A percentile compares a stretch with the other conserved stretches of the same genome.
These are phyloP conservation scores for Pharus latifolius DNA, from an alignment of 176 grass and related monocot genomes.

Conservation along the genomic window DNA sequence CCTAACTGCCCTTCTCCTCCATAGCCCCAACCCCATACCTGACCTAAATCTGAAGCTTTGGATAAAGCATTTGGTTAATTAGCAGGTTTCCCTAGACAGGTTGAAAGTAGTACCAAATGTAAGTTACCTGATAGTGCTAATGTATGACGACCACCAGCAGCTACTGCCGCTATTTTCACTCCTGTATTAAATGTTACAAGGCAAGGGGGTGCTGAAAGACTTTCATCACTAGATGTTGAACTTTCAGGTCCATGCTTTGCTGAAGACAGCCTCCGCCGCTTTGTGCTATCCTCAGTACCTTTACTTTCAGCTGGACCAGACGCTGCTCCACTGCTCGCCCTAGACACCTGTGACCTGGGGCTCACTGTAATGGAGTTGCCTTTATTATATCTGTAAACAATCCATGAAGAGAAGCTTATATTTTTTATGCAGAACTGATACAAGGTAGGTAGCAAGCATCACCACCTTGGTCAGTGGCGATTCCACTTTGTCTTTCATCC, in stretches of 20 bases:
- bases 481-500: conserved; percentile 48
- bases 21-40: conserved; percentile 99
- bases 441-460: not conserved
- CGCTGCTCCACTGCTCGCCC: conserved; percentile 44
- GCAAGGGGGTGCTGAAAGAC: conserved; percentile 79
- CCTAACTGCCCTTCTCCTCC: conserved; percentile 98
- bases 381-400: conserved; percentile 36
- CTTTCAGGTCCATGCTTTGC: conserved; percentile 74
- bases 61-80: conserved; percentile 15
- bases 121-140: conserved; percentile 89
- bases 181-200: conserved; percentile 78
- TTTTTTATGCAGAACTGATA: conserved; percentile 15
- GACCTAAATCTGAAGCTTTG: conserved; percentile 84
- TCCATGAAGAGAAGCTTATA: conserved; percentile 30
- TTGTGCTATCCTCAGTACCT: conserved; percentile 69
- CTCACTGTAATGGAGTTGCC: conserved; percentile 72
- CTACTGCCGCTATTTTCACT: conserved; percentile 66
- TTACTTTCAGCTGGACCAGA: conserved; percentile 63
- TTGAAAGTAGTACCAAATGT: not conserved
- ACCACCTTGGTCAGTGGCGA: conserved; percentile 62
- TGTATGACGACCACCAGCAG: conserved; percentile 96
- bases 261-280: conserved; percentile 72
- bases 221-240: conserved; percentile 84
- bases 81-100: conserved; percentile 9
- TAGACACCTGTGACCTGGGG: conserved; percentile 70